A percentile compares a stretch with the other conserved stretches of the same genome.
Evolutionary conservation across 1,139 yeast genomes (phyloP).

Genomic region (Zygoascus meyerae): DNA sequence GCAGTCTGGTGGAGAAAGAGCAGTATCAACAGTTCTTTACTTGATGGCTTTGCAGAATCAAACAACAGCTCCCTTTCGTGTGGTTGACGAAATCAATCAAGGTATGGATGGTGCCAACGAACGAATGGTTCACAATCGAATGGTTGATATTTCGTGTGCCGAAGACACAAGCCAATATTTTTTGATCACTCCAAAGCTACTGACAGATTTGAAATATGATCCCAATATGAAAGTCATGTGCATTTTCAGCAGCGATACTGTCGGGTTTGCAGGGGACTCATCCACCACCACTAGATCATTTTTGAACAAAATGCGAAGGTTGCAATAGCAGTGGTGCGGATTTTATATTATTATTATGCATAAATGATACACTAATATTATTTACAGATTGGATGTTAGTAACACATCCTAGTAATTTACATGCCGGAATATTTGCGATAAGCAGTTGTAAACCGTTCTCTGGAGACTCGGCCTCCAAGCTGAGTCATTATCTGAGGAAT

Average conservation of each 20-base stretch:
- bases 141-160: slow-evolving; percentile 79
- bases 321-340: neutral
- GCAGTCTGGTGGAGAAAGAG: slow-evolving; percentile 97
- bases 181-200: slow-evolving; percentile 84
- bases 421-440: neutral
- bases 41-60: slow-evolving; percentile 89
- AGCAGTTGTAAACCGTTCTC: slow-evolving; percentile 1
- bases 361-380: slow-evolving; percentile 1
- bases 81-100: slow-evolving; percentile 96
- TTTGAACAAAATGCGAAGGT: neutral
- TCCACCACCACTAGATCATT: slow-evolving; percentile 9
- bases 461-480: slow-evolving; percentile 43
- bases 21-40: slow-evolving; percentile 88
- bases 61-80: slow-evolving; percentile 85
- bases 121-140: slow-evolving; percentile 74
- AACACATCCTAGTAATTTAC: neutral
- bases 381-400: slow-evolving; percentile 1
- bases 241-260: slow-evolving; percentile 60
- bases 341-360: neutral
- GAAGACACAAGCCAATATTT: slow-evolving; percentile 66
- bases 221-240: slow-evolving; percentile 82
- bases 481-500: slow-evolving; percentile 54
- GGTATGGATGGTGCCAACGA: slow-evolving; percentile 98
- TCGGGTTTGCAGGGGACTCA: slow-evolving; percentile 12
- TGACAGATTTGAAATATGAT: slow-evolving; percentile 74